phyloP scores from a whole-genome alignment of 139 green algal species.

The Trebouxia sp. region DNA sequence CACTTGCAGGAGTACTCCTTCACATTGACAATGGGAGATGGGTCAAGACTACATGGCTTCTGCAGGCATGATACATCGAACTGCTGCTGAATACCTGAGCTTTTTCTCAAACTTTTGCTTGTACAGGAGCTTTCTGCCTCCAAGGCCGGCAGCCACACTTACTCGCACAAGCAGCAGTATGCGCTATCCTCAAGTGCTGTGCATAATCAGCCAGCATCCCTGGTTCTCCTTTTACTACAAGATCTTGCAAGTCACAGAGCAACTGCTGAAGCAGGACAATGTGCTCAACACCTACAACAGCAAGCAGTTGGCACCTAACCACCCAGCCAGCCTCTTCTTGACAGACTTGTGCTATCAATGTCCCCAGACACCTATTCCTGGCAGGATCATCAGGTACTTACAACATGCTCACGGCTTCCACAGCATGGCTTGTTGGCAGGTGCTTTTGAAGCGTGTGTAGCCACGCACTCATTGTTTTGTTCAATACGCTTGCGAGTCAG shows the following conservation, averaged over 20 bases:
- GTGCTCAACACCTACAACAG: constrained; percentile 30
- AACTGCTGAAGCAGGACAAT: constrained; percentile 54
- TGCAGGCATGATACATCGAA: constrained; percentile 35
- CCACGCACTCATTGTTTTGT: too few species aligned
- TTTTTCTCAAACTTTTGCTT: not conserved
- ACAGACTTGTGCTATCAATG: constrained; percentile 42
- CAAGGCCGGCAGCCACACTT: constrained; percentile 28
- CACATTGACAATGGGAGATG: constrained; percentile 62
- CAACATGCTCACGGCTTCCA: too few species aligned
- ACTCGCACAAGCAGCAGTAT: constrained; percentile 29
- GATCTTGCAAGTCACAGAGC: constrained; percentile 64
- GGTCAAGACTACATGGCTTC: constrained; percentile 59
- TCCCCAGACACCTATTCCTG: constrained; percentile 31
- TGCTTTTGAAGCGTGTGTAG: too few species aligned
- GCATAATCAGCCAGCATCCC: constrained; percentile 59
- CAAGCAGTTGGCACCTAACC: constrained; percentile 41
- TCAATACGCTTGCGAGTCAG: too few species aligned
- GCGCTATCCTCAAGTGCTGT: constrained; percentile 70
- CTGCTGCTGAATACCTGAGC: not conserved
- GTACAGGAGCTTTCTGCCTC: constrained; percentile 55
- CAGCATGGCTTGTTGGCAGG: too few species aligned
- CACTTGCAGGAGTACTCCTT: constrained; percentile 63
- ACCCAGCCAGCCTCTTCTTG: constrained; percentile 52
- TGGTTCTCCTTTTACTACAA: constrained; percentile 72
- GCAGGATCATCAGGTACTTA: constrained; percentile 44